Base-by-base conservation (phyloP, 495 filamentous ascomycete genomes). In the Aspergillus homomorphus region DNA sequence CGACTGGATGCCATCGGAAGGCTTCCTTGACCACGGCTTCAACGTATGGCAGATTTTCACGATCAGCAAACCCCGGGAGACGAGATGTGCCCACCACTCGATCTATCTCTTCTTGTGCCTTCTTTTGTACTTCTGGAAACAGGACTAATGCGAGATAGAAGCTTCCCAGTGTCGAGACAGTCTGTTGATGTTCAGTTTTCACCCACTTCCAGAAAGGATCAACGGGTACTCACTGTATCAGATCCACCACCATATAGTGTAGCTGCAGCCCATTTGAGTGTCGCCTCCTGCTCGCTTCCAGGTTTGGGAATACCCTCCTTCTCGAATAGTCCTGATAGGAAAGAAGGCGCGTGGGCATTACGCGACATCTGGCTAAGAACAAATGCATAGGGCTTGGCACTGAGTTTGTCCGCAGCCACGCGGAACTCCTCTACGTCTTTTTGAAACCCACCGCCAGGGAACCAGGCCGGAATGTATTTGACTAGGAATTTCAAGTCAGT, bases 211-310 rank as follows among this genome's bases (percentile, higher is more conserved):
- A 1, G 21, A 4, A 4, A 23, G 16, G 46, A 26, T 16, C 28
- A 60, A 53, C 9, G 72, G 83, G 59, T 84, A 56, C 53, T 38
- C 18, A 63, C 63, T 10, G 72, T 85, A 58, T 85, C 83, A 22
- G 78, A 76, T 6, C 81, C 83, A 16, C 75, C 83, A 42, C 77
- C 71, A 22, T 83, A 77, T 0, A 84, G 57, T 1, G 73, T 70
- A 23, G 73, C 70, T 7, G 81, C 73, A 30, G 73, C 52, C 66
- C 65, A 73, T 45, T 76, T 78, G 49, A 70, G 68, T 14, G 54
- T 54, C 0, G 45, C 9, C 20, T 69, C 62, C 21, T 66, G 59
- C 30, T 70, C 64, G 8, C 45, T 26, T 0, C 56, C 54, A 21
- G 64, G 57, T 0, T 38, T 26, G 7, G 53, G 48, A 23, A 51